phyloP scores from a whole-genome alignment of 1,139 yeast species.

The Schizosaccharomyces versatilis region DNA sequence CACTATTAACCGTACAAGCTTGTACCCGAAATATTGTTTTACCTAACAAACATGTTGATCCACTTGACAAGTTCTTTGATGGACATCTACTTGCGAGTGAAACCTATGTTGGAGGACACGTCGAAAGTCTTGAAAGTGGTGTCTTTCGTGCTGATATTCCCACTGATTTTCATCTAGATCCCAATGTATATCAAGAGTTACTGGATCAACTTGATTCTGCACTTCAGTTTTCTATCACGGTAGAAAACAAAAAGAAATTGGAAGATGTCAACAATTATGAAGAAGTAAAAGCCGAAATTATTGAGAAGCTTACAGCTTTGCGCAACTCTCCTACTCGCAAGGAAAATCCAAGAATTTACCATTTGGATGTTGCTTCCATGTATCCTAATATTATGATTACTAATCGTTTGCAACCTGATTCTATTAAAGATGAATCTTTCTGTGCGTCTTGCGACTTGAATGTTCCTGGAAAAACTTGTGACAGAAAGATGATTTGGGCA shows the following conservation, averaged over 20 bases:
- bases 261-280: slow-evolving; percentile 65
- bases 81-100: slow-evolving; percentile 89
- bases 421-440: slow-evolving; percentile 84
- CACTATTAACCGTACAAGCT: slow-evolving; percentile 93
- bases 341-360: slow-evolving; percentile 77
- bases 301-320: slow-evolving; percentile 32
- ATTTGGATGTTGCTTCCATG: slow-evolving; percentile 98
- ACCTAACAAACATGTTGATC: slow-evolving; percentile 86
- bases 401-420: slow-evolving; percentile 90
- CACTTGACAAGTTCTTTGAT: slow-evolving; percentile 74
- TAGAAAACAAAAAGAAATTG: slow-evolving; percentile 49
- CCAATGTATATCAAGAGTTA: slow-evolving; percentile 55
- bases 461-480: slow-evolving; percentile 84
- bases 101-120: slow-evolving; percentile 97
- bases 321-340: slow-evolving; percentile 39
- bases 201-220: slow-evolving; percentile 53
- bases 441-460: slow-evolving; percentile 96
- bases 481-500: slow-evolving; percentile 79
- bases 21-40: slow-evolving; percentile 51
- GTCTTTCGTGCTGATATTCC: slow-evolving; percentile 81
- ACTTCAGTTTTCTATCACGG: slow-evolving; percentile 59
- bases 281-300: slow-evolving; percentile 38
- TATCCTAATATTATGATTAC: slow-evolving; percentile 97
- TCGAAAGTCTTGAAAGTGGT: slow-evolving; percentile 92
- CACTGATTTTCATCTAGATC: slow-evolving; percentile 53